Evolutionary conservation across 163 green algal species (phyloP).

Genomic region (Prototheca cutis): DNA sequence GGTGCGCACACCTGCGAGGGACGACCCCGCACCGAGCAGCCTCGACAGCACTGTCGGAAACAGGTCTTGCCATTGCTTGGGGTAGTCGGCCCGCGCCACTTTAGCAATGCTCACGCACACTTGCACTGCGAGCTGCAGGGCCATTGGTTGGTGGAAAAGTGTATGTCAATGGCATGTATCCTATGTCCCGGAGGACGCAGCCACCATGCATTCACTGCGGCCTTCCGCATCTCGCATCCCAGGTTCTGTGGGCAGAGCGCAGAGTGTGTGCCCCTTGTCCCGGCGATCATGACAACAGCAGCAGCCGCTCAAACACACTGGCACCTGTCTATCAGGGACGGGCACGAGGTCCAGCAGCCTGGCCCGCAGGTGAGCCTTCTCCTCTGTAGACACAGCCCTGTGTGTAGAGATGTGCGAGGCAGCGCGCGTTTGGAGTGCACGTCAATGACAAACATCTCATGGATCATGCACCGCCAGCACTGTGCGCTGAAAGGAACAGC

Average conservation of each 20-base stretch:
- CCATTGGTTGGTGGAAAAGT: no score
- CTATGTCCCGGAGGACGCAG: no score
- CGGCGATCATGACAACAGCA: not conserved
- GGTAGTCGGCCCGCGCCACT: constrained; percentile 76
- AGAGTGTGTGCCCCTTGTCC: no score
- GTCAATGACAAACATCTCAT: no score
- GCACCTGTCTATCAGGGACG: constrained; percentile 67
- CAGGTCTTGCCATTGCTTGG: constrained; percentile 65
- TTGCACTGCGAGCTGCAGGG: constrained; percentile 48
- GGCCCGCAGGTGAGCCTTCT: constrained; percentile 64
- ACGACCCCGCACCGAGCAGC: no score
- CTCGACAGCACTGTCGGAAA: constrained; percentile 52
- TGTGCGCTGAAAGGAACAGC: no score
- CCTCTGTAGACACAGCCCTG: constrained; percentile 52
- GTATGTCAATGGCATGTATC: no score
- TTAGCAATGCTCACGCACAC: constrained; percentile 71
- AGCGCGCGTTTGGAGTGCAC: not conserved
- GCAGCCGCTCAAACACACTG: not conserved
- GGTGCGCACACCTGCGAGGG: no score
- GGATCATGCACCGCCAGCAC: no score
- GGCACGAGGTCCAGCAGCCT: constrained; percentile 51
- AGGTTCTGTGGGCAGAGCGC: no score
- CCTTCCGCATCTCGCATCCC: no score
- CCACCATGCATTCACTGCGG: no score
- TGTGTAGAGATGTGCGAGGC: not conserved